These are phyloP conservation scores for Fusarium sp. DNA, from an alignment of 2,329 filamentous ascomycete species.

Conservation along the genomic window DNA sequence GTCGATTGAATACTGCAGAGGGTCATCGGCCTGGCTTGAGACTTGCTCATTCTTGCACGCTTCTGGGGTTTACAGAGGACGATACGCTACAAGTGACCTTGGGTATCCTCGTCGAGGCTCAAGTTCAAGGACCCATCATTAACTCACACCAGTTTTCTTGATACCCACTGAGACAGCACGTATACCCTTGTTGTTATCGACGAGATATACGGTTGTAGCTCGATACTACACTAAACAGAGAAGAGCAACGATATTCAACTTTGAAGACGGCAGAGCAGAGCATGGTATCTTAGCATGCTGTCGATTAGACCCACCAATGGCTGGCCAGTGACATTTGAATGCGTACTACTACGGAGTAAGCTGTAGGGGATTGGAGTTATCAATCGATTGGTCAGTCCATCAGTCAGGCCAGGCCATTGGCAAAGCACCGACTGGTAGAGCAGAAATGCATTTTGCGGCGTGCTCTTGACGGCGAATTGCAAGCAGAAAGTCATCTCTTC, in stretches of 20 bases:
- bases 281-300: slow-evolving; percentile 1
- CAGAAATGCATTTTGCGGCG: slow-evolving; percentile 5
- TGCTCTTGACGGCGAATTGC: slow-evolving; percentile 1
- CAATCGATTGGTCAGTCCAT: not conserved
- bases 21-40: slow-evolving; percentile 26
- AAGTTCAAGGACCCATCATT: slow-evolving; percentile 15
- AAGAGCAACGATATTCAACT: slow-evolving; percentile 17
- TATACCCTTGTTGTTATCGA: slow-evolving; percentile 10
- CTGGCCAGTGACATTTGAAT: slow-evolving; percentile 28
- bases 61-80: slow-evolving; percentile 5
- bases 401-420: not conserved
- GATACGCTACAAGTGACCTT: slow-evolving; percentile 6
- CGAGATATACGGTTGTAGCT: slow-evolving; percentile 4
- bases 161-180: slow-evolving; percentile 20
- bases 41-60: slow-evolving; percentile 22
- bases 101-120: not conserved
- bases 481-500: not conserved
- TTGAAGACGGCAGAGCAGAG: slow-evolving; percentile 12
- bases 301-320: slow-evolving; percentile 17
- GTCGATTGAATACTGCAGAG: slow-evolving; percentile 26
- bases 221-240: not conserved
- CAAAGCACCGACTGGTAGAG: not conserved
- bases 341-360: not conserved
- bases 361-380: slow-evolving; percentile 6
- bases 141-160: slow-evolving; percentile 14